Evolutionary conservation across 768 basidiomycete species (phyloP), one percentile per base, ranked within the genome.

Genomic region (Tylopilus sp.): DNA sequence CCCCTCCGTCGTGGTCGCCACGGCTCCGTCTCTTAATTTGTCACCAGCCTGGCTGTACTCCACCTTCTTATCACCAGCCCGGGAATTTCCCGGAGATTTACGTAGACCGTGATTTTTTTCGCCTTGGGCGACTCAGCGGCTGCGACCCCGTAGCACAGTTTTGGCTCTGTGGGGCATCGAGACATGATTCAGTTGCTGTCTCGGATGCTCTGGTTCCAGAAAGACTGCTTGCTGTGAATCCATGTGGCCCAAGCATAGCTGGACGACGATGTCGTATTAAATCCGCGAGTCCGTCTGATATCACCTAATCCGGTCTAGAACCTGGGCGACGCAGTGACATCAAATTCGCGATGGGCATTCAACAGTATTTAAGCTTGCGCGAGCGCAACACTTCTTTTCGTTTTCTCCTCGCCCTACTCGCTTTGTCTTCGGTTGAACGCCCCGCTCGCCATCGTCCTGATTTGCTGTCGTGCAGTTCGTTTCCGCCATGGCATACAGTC

Each of bases 401-500:
- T 7, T 24, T 26, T 29, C 8, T 38, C 42, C 3, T 36, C 33
- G 3, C 22, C 1, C 13, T 16, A 30, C 37, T 49, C 51, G 14
- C 40, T 29, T 25, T 21, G 5, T 31, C 45, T 14, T 44, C 26
- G 9, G 8, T 33, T 25, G 26, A 56, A 40, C 34, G 5, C 17
- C 13, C 3, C 13, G 17, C 22, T 21, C n/a, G 22, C 24, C 43
- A 16, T 30, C 50, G 10, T 33, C 9, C 58, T 64, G 43, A 63
- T 52, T 9, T 24, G 13, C 34, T 24, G 42, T 36, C 34, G 17
- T 56, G 2, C 7, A 49, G 55, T n/a, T 26, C 31, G 13, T 47
- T 19, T 48, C 46, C 3, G 21, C 48, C 56, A 68, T 68, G 66
- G 59, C 67, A 30, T 29, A 48, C 51, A 57, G 8, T 30, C 45